phyloP scores from a whole-genome alignment of 441 rosid genomes.

The Aquilaria agallochum region DNA sequence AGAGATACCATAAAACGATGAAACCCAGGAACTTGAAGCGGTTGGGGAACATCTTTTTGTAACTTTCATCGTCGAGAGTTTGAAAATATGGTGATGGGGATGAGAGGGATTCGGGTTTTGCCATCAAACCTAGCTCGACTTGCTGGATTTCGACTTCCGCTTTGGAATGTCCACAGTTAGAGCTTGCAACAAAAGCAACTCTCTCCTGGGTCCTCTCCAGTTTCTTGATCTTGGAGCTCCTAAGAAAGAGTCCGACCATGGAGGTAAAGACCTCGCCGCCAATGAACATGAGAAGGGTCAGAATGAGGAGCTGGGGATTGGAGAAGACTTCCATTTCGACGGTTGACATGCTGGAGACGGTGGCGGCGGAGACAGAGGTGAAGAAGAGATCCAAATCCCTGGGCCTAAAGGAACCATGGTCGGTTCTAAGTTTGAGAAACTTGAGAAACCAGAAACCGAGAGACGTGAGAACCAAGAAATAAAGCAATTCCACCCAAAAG shows the following conservation, averaged over 20 bases:
- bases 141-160: not conserved
- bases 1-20: slow-evolving; percentile 34
- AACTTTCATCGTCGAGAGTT: not conserved
- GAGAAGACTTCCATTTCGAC: slow-evolving; percentile 77
- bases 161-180: not conserved
- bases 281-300: slow-evolving; percentile 48
- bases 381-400: slow-evolving; percentile 50
- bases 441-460: slow-evolving; percentile 37
- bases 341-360: slow-evolving; percentile 68
- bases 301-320: slow-evolving; percentile 42
- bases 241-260: slow-evolving; percentile 21
- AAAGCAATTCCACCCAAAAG: slow-evolving; percentile 25
- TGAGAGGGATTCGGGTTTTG: not conserved
- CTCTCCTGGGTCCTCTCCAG: not conserved
- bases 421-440: slow-evolving; percentile 25
- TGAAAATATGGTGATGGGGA: not conserved
- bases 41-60: slow-evolving; percentile 6
- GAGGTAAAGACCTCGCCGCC: slow-evolving; percentile 57
- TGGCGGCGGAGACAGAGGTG: slow-evolving; percentile 63
- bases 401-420: slow-evolving; percentile 7
- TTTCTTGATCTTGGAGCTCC: not conserved
- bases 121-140: not conserved
- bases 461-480: slow-evolving; percentile 23
- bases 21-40: slow-evolving; percentile 25
- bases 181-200: not conserved